phyloP scores from a whole-genome alignment of 768 basidiomycete genomes.

The Lactarius sp. region DNA sequence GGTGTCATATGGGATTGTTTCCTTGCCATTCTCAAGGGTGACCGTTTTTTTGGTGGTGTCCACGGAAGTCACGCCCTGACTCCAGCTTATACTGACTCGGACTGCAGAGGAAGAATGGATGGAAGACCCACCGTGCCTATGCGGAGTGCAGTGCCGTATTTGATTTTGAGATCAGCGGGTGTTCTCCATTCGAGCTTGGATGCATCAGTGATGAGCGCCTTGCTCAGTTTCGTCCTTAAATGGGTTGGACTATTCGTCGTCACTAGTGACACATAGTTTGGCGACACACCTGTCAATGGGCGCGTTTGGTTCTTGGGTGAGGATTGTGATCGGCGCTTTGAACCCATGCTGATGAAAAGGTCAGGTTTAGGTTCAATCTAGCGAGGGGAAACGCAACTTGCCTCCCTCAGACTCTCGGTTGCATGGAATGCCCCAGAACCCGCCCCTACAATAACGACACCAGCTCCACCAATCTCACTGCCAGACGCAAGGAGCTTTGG shows the following conservation, averaged over 20 bases:
- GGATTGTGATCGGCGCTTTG: slow-evolving; percentile 66
- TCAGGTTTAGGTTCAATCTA: neutral
- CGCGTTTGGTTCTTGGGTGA: slow-evolving; percentile 72
- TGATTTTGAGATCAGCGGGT: slow-evolving; percentile 69
- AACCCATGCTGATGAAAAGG: slow-evolving; percentile 57
- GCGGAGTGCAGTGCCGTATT: slow-evolving; percentile 63
- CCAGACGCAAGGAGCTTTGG: slow-evolving; percentile 50
- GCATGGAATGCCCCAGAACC: slow-evolving; percentile 75
- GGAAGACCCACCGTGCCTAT: slow-evolving; percentile 46
- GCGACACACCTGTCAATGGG: slow-evolving; percentile 72
- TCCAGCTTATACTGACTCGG: slow-evolving; percentile 6
- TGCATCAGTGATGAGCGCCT: slow-evolving; percentile 72
- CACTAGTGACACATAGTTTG: neutral
- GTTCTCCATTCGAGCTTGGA: slow-evolving; percentile 72
- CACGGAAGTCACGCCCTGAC: slow-evolving; percentile 65
- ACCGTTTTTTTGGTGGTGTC: slow-evolving; percentile 62
- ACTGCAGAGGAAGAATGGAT: slow-evolving; percentile 9
- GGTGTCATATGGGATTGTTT: slow-evolving; percentile 62
- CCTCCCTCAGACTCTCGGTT: slow-evolving; percentile 79
- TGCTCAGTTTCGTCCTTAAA: slow-evolving; percentile 79
- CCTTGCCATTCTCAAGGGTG: slow-evolving; percentile 52
- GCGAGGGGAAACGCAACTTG: slow-evolving; percentile 31
- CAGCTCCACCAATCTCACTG: slow-evolving; percentile 46
- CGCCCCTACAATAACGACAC: slow-evolving; percentile 82
- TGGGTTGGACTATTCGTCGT: neutral